A percentile compares a stretch with the other conserved stretches of the same genome.
phyloP scores from a whole-genome alignment of 805 yeast species.

The Schizosaccharomyces japonicus region DNA sequence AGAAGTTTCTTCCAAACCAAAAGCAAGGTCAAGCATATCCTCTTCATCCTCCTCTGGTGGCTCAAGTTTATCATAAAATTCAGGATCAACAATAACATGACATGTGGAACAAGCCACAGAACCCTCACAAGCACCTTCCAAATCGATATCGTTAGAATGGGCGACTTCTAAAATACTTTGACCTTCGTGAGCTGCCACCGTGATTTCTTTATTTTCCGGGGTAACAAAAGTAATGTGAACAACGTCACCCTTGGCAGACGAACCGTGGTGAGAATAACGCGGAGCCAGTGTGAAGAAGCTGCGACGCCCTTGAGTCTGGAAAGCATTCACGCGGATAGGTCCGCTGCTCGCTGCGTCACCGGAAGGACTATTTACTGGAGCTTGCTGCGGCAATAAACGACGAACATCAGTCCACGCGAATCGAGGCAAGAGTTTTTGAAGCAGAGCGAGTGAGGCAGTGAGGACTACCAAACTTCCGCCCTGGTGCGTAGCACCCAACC shows the following conservation, averaged over 20 bases:
- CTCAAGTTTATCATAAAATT: constrained; percentile 65
- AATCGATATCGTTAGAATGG: constrained; percentile 74
- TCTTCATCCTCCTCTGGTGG: constrained; percentile 96
- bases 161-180: constrained; percentile 84
- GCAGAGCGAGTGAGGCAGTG: constrained; percentile 48
- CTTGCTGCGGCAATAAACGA: neutral
- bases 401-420: neutral
- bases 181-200: constrained; percentile 74
- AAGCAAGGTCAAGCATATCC: constrained; percentile 93
- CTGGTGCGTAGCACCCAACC: constrained; percentile 86
- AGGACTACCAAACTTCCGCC: constrained; percentile 83
- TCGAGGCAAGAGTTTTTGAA: constrained; percentile 28
- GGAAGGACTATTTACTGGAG: neutral
- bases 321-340: too few species aligned
- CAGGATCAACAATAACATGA: constrained; percentile 90
- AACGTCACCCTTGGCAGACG: constrained; percentile 7
- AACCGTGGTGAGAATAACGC: neutral
- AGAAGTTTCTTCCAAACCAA: constrained; percentile 77
- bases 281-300: neutral
- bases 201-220: constrained; percentile 66
- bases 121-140: constrained; percentile 98
- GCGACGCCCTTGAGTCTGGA: neutral
- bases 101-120: constrained; percentile 98
- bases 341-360: too few species aligned
- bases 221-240: constrained; percentile 67